A percentile compares a stretch with the other conserved stretches of the same genome.
Conservation (phyloP, 1,284 basidiomycete species). For the Rhizopogon hawkerae region DNA sequence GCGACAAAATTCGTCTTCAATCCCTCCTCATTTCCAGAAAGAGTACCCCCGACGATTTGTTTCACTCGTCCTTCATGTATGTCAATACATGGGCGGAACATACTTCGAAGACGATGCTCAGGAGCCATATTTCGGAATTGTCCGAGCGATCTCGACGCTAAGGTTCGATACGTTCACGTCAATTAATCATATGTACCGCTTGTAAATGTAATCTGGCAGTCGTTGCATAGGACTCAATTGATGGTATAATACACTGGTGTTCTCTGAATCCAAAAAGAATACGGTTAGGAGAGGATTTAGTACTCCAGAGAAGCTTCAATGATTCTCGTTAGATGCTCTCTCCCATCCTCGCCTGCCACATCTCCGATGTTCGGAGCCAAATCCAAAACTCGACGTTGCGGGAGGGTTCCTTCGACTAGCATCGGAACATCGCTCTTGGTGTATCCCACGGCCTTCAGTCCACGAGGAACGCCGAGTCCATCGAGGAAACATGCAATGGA, state of each 20-base stretch:
- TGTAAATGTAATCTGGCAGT: no score
- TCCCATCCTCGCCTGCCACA: conserved; percentile 70
- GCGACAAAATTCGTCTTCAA: conserved; percentile 93
- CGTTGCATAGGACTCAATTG: background rate
- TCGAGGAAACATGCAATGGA: conserved; percentile 90
- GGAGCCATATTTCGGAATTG: conserved; percentile 13
- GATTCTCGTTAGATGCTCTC: conserved; percentile 69
- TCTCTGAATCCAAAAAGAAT: background rate
- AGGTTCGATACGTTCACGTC: no score
- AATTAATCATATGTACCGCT: no score
- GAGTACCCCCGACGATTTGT: conserved; percentile 95
- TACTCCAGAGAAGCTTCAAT: conserved; percentile 72
- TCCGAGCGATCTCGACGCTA: conserved; percentile 1
- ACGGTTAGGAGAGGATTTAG: conserved; percentile 27
- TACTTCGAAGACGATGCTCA: conserved; percentile 14
- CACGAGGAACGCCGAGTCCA: conserved; percentile 78
- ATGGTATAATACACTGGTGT: background rate
- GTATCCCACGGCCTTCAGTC: conserved; percentile 83
- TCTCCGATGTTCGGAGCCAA: conserved; percentile 80
- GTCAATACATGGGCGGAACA: conserved; percentile 95
- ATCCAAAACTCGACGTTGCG: conserved; percentile 81
- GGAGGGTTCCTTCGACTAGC: conserved; percentile 81
- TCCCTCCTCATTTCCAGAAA: conserved; percentile 56
- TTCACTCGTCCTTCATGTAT: conserved; percentile 93
- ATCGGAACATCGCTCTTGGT: conserved; percentile 50